phyloP scores from a whole-genome alignment of 306 rosid species.

The Prunus mume region DNA sequence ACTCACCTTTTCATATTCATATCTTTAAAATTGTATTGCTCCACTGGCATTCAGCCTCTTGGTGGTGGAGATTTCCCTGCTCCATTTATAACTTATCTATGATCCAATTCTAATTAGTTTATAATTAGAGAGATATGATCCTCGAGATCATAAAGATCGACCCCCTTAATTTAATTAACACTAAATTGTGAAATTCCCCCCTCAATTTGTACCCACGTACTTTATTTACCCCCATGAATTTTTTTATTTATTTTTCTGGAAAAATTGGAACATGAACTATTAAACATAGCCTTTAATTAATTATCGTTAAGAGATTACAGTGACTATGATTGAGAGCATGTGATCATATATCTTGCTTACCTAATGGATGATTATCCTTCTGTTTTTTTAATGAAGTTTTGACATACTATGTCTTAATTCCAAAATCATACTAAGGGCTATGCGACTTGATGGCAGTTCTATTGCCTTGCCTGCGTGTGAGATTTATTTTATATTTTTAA shows the following conservation, averaged over 20 bases:
- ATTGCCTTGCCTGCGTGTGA: too few species aligned
- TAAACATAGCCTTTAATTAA: not conserved
- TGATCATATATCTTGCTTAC: constrained; percentile 48
- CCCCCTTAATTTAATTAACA: not conserved
- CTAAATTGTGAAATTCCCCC: too few species aligned
- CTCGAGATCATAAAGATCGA: constrained; percentile 40
- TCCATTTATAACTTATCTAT: not conserved
- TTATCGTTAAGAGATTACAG: constrained; percentile 17
- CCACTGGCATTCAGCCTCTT: constrained; percentile 16
- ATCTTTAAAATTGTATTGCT: constrained; percentile 1
- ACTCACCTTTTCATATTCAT: constrained; percentile 4
- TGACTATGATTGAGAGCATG: constrained; percentile 36
- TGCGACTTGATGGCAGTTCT: too few species aligned
- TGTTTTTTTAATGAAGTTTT: constrained; percentile 10
- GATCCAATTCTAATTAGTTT: not conserved
- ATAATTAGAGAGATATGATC: constrained; percentile 17
- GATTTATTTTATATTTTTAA: too few species aligned
- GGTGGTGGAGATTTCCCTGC: not conserved
- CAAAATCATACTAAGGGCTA: too few species aligned
- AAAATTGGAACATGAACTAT: too few species aligned
- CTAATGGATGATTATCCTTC: constrained; percentile 23
- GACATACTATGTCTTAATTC: not conserved
- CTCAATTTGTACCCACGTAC: too few species aligned
- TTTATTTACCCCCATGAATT: too few species aligned
- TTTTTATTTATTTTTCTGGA: accelerated